These are phyloP conservation scores for Asterella californica DNA, from an alignment of 225 moss, liverwort and hornwort genomes.

Conservation along the genomic window DNA sequence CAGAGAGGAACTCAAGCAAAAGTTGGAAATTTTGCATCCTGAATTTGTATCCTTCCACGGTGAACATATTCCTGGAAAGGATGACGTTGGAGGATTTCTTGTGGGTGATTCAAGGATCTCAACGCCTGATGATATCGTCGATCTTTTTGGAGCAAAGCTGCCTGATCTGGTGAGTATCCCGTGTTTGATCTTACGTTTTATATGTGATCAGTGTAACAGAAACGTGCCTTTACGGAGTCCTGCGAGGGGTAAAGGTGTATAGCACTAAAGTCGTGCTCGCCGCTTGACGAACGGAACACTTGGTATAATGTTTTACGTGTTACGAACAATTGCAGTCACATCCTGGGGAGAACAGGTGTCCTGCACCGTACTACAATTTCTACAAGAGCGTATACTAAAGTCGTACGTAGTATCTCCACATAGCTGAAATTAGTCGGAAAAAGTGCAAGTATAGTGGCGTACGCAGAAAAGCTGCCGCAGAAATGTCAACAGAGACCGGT, in stretches of 20 bases:
- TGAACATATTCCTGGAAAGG: conserved; percentile 57
- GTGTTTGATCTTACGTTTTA: neutral
- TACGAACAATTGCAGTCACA: neutral
- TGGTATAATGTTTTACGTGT: neutral
- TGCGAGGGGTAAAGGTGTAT: neutral
- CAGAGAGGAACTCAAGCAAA: conserved; percentile 74
- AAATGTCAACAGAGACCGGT: neutral
- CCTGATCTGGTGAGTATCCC: conserved; percentile 66
- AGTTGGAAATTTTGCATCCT: conserved; percentile 69
- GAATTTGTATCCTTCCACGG: conserved; percentile 83
- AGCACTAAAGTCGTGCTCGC: neutral
- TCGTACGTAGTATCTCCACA: neutral
- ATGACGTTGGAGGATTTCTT: conserved; percentile 69
- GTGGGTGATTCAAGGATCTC: conserved; percentile 57
- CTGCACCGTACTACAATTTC: neutral
- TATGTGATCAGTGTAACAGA: neutral
- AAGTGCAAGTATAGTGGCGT: neutral
- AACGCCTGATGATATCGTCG: conserved; percentile 56
- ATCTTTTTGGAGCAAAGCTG: conserved; percentile 67
- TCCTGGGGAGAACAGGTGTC: neutral
- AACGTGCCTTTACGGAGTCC: neutral
- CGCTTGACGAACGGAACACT: neutral
- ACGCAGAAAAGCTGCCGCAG: neutral
- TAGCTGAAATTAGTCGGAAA: neutral
- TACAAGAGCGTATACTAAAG: neutral